Conservation (phyloP, 371 early-diverging fungal genomes). For the Lichtheimia ornata region DNA sequence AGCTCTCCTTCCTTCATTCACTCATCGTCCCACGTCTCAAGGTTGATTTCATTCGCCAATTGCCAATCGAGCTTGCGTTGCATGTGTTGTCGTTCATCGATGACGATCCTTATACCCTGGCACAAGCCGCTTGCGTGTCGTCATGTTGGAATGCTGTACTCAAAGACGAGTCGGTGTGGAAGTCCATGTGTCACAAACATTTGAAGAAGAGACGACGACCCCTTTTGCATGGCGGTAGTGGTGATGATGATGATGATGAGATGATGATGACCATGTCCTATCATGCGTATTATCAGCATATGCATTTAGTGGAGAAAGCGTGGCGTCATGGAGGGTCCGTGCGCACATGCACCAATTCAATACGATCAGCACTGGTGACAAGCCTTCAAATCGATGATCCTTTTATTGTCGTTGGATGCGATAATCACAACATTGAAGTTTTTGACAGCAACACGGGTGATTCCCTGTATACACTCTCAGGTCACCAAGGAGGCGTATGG, state of each 20-base stretch:
- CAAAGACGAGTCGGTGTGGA: slow-evolving; percentile 63
- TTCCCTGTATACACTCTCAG: slow-evolving; percentile 64
- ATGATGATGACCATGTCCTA: slow-evolving; percentile 26
- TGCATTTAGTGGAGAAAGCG: slow-evolving; percentile 65
- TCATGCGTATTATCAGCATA: slow-evolving; percentile 12
- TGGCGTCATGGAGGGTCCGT: slow-evolving; percentile 75
- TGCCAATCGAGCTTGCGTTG: slow-evolving; percentile 77
- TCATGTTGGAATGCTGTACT: slow-evolving; percentile 75
- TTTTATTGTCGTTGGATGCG: slow-evolving; percentile 84
- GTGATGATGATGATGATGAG: neutral
- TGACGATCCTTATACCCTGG: slow-evolving; percentile 68
- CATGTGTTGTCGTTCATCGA: slow-evolving; percentile 71
- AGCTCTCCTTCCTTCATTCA: slow-evolving; percentile 56
- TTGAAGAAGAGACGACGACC: slow-evolving; percentile 1
- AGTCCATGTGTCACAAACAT: slow-evolving; percentile 50
- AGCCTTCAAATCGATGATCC: slow-evolving; percentile 86
- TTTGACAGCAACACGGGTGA: slow-evolving; percentile 74
- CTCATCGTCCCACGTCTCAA: slow-evolving; percentile 71
- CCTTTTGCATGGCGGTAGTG: neutral
- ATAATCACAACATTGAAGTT: slow-evolving; percentile 81
- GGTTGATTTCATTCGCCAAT: slow-evolving; percentile 74
- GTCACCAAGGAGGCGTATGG: slow-evolving; percentile 96
- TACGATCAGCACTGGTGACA: slow-evolving; percentile 79
- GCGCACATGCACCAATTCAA: slow-evolving; percentile 43
- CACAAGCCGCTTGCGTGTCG: slow-evolving; percentile 74